These are phyloP conservation scores for Tolypocladium amazonense DNA, from an alignment of 2,329 filamentous ascomycete genomes.

Conservation along the genomic window DNA sequence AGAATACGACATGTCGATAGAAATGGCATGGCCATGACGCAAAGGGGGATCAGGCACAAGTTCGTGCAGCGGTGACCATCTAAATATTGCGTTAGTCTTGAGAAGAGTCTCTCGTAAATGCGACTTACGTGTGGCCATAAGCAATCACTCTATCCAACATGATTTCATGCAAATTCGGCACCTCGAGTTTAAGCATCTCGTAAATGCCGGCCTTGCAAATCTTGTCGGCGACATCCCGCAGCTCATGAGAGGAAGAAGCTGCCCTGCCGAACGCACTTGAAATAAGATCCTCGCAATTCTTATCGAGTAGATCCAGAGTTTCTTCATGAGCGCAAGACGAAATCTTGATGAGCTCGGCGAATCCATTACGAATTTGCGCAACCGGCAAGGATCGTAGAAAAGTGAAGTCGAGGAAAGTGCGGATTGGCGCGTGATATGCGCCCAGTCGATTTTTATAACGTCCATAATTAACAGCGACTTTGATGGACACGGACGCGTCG, in stretches of 20 bases:
- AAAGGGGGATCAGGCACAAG: not conserved
- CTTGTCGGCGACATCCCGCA: not conserved
- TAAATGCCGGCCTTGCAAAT: not conserved
- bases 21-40: not conserved
- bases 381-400: not conserved
- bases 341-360: not conserved
- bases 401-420: not conserved
- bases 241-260: not conserved
- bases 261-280: not conserved
- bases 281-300: not conserved
- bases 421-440: not conserved
- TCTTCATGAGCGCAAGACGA: not conserved
- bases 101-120: not conserved
- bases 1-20: not conserved
- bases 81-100: not conserved
- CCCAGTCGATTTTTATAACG: not conserved
- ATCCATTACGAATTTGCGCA: not conserved
- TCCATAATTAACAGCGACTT: not conserved
- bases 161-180: not conserved
- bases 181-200: not conserved
- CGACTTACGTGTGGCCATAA: not conserved
- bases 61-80: not conserved
- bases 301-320: not conserved
- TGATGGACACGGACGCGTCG: not conserved
- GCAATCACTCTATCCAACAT: not conserved